Conservation (phyloP, 139 green algal species). For the Mychonastes homosphaera region DNA sequence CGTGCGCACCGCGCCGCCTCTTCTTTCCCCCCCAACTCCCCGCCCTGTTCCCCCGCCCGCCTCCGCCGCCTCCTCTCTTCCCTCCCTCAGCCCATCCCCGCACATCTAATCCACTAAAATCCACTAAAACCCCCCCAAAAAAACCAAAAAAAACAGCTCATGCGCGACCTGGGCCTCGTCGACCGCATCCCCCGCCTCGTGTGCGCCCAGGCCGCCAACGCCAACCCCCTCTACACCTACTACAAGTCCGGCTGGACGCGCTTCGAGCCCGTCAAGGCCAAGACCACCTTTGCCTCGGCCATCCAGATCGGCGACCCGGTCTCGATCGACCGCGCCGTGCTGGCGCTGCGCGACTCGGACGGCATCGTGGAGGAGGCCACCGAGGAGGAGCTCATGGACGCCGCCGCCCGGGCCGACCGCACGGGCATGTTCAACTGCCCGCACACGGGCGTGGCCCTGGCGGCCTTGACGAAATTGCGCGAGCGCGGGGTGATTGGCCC, state of each 20-base stretch:
- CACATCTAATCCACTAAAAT: too few species aligned
- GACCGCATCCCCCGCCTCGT: constrained; percentile 90
- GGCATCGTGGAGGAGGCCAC: constrained; percentile 96
- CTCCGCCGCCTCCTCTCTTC: too few species aligned
- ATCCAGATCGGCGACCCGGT: constrained; percentile 99
- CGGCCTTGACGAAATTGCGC: constrained; percentile 90
- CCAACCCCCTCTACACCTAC: constrained; percentile 94
- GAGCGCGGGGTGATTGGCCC: constrained; percentile 73
- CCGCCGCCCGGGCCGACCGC: constrained; percentile 84
- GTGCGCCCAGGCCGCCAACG: constrained; percentile 81
- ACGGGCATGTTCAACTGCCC: constrained; percentile 96
- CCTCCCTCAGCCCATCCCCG: too few species aligned
- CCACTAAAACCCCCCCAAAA: too few species aligned
- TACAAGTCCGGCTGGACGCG: constrained; percentile 61
- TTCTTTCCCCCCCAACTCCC: too few species aligned
- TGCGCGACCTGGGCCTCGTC: constrained; percentile 84
- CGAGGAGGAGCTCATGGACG: constrained; percentile 99
- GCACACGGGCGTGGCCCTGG: constrained; percentile 87
- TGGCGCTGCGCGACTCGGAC: constrained; percentile 80
- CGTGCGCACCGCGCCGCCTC: too few species aligned
- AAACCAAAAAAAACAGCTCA: too few species aligned
- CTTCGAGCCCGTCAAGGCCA: constrained; percentile 84
- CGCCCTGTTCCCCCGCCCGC: too few species aligned
- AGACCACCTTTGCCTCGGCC: constrained; percentile 90
- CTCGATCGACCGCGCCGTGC: constrained; percentile 93